Conservation (phyloP, 257 asterid genomes). For the Salvia rosmarinus region DNA sequence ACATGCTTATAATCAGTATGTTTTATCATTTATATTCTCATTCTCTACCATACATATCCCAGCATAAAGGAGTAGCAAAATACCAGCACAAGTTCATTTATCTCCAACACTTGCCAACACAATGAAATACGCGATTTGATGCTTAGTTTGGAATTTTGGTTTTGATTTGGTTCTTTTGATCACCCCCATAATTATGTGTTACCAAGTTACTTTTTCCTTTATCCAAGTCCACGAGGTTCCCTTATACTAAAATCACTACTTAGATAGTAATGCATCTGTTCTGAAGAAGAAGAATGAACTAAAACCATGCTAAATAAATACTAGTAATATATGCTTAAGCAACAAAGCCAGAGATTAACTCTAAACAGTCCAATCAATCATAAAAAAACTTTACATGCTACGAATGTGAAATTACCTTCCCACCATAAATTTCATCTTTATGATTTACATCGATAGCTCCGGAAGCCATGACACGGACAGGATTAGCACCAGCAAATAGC, state of each 20-base stretch:
- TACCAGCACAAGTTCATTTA: not conserved
- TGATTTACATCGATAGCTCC: slow-evolving; percentile 95
- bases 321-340: too few relatives aligned
- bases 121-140: not conserved
- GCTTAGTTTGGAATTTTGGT: not conserved
- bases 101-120: slow-evolving; percentile 7
- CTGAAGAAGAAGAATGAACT: not conserved
- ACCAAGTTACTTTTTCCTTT: not conserved
- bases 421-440: slow-evolving; percentile 82
- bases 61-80: not conserved
- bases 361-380: not conserved
- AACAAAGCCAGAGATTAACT: not conserved
- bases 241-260: not conserved
- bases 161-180: too few relatives aligned
- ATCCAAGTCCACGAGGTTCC: too few relatives aligned
- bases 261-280: not conserved
- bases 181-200: not conserved
- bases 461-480: slow-evolving; percentile 88
- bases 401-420: slow-evolving; percentile 53
- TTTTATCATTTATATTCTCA: slow-evolving; percentile 3
- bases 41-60: not conserved
- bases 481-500: slow-evolving; percentile 78
- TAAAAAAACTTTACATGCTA: not conserved
- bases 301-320: not conserved
- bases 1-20: not conserved